These are phyloP conservation scores for Melanogaster broomeanus DNA, from an alignment of 768 basidiomycete genomes.

Conservation along the genomic window DNA sequence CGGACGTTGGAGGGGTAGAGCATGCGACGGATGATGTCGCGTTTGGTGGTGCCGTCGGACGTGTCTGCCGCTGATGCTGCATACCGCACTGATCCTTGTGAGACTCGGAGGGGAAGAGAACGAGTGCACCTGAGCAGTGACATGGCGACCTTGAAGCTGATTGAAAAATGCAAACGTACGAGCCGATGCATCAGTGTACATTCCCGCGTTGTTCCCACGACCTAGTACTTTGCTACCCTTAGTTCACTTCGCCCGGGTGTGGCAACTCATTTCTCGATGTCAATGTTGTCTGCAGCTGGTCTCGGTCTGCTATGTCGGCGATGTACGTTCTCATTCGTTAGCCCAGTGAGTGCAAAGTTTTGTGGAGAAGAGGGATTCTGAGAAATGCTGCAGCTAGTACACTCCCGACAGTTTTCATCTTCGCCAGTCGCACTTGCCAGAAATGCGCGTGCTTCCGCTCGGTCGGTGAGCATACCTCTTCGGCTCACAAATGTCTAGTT, in stretches of 20 bases:
- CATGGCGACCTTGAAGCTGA: constrained; percentile 29
- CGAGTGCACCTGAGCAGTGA: constrained; percentile 40
- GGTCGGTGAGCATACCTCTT: constrained; percentile 4
- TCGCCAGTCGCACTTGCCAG: constrained; percentile 43
- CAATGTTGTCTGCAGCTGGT: too few species aligned
- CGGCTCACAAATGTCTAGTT: not conserved
- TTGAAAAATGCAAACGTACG: not conserved
- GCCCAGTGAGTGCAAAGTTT: constrained; percentile 14
- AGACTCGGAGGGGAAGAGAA: constrained; percentile 33
- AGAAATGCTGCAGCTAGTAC: not conserved
- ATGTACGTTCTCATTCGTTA: constrained; percentile 17
- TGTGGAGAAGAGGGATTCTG: not conserved
- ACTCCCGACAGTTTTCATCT: constrained; percentile 44
- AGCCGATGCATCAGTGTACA: not conserved
- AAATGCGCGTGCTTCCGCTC: constrained; percentile 13
- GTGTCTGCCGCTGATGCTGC: constrained; percentile 37
- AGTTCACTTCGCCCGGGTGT: not conserved
- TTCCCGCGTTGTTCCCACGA: constrained; percentile 32
- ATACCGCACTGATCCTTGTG: constrained; percentile 40
- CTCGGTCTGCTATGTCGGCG: constrained; percentile 27
- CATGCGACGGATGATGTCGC: constrained; percentile 72
- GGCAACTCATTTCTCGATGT: constrained; percentile 12
- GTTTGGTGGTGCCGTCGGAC: constrained; percentile 53
- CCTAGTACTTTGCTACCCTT: not conserved
- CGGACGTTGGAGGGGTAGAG: constrained; percentile 81